Conservation (phyloP, 2,329 filamentous ascomycete genomes). For the Penicillium hordei region DNA sequence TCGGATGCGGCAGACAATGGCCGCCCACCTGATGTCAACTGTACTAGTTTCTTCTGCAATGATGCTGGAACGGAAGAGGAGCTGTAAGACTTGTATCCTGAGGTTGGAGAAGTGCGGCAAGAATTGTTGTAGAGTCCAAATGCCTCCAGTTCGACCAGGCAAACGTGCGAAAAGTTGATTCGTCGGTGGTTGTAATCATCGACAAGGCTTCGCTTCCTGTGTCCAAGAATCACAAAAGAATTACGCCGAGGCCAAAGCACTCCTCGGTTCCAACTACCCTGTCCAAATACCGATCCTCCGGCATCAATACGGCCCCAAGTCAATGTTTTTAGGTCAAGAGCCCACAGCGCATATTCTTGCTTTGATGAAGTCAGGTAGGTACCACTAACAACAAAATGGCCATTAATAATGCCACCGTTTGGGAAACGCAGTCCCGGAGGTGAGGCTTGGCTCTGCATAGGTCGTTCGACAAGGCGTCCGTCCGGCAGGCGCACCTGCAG, state of each 20-base stretch:
- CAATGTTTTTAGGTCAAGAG: slow-evolving; percentile 79
- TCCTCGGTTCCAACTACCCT: slow-evolving; percentile 96
- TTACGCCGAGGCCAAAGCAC: slow-evolving; percentile 91
- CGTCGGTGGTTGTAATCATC: slow-evolving; percentile 98
- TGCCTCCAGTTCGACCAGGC: slow-evolving; percentile 93
- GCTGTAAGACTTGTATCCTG: slow-evolving; percentile 81
- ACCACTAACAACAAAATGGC: slow-evolving; percentile 94
- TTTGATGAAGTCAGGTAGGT: slow-evolving; percentile 97
- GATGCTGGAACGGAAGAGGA: slow-evolving; percentile 62
- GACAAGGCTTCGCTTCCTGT: slow-evolving; percentile 87
- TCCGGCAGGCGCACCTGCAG: slow-evolving; percentile 84
- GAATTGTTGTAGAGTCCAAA: slow-evolving; percentile 98
- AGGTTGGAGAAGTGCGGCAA: slow-evolving; percentile 72
- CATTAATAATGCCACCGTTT: slow-evolving; percentile 92
- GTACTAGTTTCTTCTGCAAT: slow-evolving; percentile 50
- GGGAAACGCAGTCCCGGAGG: slow-evolving; percentile 93
- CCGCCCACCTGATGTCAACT: slow-evolving; percentile 69
- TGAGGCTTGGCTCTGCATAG: slow-evolving; percentile 78
- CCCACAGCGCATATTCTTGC: slow-evolving; percentile 97
- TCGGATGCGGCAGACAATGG: slow-evolving; percentile 75
- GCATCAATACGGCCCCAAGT: slow-evolving; percentile 97
- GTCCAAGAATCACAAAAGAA: slow-evolving; percentile 91
- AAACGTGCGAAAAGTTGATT: slow-evolving; percentile 96
- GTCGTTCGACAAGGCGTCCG: slow-evolving; percentile 78
- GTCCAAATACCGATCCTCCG: slow-evolving; percentile 88